phyloP scores from a whole-genome alignment of 306 rosid genomes.

The Vigna angularis region DNA sequence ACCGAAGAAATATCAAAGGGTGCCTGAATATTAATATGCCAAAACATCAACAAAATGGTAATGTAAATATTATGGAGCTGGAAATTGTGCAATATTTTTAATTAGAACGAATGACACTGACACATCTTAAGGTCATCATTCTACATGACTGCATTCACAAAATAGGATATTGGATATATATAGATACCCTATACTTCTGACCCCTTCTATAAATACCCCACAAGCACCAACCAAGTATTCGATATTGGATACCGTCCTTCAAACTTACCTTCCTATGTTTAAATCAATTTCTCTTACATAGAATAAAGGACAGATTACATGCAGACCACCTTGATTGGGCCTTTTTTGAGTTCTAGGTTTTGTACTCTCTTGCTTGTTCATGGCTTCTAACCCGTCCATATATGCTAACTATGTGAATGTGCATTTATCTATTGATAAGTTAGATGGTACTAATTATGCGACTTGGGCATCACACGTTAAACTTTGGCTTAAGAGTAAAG shows the following conservation, averaged over 20 bases:
- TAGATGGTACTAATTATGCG: too few relatives aligned
- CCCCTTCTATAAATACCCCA: neutral
- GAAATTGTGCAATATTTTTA: neutral
- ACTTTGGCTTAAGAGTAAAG: too few relatives aligned
- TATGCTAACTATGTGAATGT: too few relatives aligned
- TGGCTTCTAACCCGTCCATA: too few relatives aligned
- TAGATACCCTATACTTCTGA: neutral
- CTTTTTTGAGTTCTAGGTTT: too few relatives aligned
- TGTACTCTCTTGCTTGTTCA: too few relatives aligned
- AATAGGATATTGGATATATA: constrained; percentile 11
- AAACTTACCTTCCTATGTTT: neutral
- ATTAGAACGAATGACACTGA: neutral
- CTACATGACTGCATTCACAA: constrained; percentile 9
- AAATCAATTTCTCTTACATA: constrained; percentile 11
- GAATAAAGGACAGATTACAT: constrained; percentile 5
- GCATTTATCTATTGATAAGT: too few relatives aligned
- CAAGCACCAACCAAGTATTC: neutral
- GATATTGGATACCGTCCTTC: neutral
- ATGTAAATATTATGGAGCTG: neutral
- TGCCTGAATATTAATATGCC: constrained; percentile 79
- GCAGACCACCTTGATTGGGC: neutral
- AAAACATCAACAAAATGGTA: constrained; percentile 41
- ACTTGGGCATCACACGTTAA: too few relatives aligned
- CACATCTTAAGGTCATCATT: constrained; percentile 7
- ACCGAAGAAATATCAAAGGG: constrained; percentile 89